Evolutionary conservation across 768 basidiomycete species (phyloP), one percentile per base, ranked within the genome.

Genomic region (Baorangia bicolor): DNA sequence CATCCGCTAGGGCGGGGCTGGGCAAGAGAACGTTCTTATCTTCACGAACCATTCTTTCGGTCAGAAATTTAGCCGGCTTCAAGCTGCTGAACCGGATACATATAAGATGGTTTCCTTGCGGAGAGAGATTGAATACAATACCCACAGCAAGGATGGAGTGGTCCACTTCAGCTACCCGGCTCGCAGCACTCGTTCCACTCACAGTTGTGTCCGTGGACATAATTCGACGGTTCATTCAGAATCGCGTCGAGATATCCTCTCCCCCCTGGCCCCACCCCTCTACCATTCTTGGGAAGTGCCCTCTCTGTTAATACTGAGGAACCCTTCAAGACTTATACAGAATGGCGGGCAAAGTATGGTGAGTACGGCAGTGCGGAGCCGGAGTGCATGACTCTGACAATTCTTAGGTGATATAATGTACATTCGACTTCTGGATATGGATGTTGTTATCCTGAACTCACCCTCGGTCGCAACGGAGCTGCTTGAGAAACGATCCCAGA

Each of bases 391-490:
- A 44, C 23, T 31, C 43, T 59, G 20, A 60, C 8, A 14, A 30
- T 16, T 40, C 11, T 1, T 27, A 79, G 77, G 80, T 11, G 69
- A 77, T 8, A 63, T 85, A 14, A 74, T 85, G 39, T 79, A 78
- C 14, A 76, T 79, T 56, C 73, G 73, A 27, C 68, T 80, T n/a
- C 76, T 80, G 60, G 81, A 77, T 51, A 71, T 73, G 39, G 70
- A 69, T 16, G 72, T 77, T 18, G 66, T 84, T 27, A 64, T 84
- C 49, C 61, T 84, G 34, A 84, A 80, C 61, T 71, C 74, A 14
- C 65, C 64, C 23, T 73, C 74, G 49, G 74, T 71, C 14, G 76
- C 73, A 2, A 57, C 68, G 21, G 81, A 81, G 38, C 71, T 85
- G 3, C 69, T 85, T 34, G 79, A 81, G 43, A 70, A 72, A 44